A percentile compares a stretch with the other conserved stretches of the same genome.
Evolutionary conservation across 768 basidiomycete genomes (phyloP).

Genomic region (Termitomyces sp.): DNA sequence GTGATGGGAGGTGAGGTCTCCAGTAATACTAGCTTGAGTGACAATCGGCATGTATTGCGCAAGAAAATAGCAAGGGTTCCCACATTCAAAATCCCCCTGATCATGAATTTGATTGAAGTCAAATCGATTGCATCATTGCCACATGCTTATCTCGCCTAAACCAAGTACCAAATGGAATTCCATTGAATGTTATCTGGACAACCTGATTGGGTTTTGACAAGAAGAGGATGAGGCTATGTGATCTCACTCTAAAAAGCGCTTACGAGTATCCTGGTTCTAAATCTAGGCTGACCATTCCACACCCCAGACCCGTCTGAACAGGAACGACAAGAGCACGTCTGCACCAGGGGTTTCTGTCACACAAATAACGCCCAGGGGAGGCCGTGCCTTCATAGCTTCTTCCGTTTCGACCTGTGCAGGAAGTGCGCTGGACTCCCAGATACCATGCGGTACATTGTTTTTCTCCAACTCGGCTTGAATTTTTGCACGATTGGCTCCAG

Average conservation of each 20-base stretch:
- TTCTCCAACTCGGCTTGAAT: conserved; percentile 53
- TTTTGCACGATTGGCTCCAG: conserved; percentile 62
- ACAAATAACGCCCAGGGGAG: conserved; percentile 38
- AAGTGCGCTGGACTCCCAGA: conserved; percentile 48
- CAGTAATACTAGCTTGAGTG: conserved; percentile 16
- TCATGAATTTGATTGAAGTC: conserved; percentile 24
- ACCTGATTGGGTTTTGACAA: conserved; percentile 7
- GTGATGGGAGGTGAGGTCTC: conserved; percentile 11
- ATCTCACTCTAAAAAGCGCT: not conserved
- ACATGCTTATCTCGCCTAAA: not conserved
- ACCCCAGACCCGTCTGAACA: conserved; percentile 62
- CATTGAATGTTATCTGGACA: conserved; percentile 3
- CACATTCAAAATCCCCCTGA: conserved; percentile 23
- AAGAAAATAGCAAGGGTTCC: conserved; percentile 27
- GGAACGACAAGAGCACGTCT: conserved; percentile 39
- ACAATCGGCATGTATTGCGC: conserved; percentile 33
- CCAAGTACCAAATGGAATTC: not conserved
- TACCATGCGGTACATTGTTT: conserved; percentile 25
- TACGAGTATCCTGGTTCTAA: not conserved
- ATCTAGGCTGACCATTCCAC: conserved; percentile 3
- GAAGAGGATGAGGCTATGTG: not conserved
- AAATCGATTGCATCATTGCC: conserved; percentile 14
- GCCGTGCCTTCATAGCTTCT: conserved; percentile 13
- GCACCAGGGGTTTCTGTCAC: conserved; percentile 67
- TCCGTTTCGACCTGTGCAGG: conserved; percentile 57